phyloP scores from a whole-genome alignment of 139 green algal species.

The Raphidocelis subcapitata region DNA sequence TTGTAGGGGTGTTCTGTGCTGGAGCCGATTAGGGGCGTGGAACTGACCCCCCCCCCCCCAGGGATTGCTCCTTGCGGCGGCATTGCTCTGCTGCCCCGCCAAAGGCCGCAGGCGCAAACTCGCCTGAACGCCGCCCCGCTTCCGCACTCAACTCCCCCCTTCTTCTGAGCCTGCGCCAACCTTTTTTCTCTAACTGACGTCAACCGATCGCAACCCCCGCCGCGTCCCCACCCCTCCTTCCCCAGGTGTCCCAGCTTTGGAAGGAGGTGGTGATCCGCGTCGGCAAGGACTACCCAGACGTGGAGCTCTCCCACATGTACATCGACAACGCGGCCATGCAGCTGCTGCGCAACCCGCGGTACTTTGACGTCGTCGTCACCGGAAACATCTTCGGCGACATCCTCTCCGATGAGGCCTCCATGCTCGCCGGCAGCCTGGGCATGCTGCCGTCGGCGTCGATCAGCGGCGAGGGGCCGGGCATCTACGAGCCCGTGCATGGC shows the following conservation, averaged over 20 bases:
- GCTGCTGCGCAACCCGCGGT: conserved; percentile 89
- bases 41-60: too few relatives aligned
- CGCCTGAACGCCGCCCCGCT: too few relatives aligned
- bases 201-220: too few relatives aligned
- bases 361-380: conserved; percentile 98
- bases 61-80: too few relatives aligned
- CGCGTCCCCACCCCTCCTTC: not conserved
- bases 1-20: too few relatives aligned
- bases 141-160: too few relatives aligned
- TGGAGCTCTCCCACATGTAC: conserved; percentile 99
- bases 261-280: conserved; percentile 85
- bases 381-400: conserved; percentile 99
- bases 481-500: conserved; percentile 98
- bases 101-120: too few relatives aligned
- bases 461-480: conserved; percentile 77
- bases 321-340: conserved; percentile 99
- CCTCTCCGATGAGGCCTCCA: conserved; percentile 96
- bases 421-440: conserved; percentile 96
- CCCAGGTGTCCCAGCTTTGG: conserved; percentile 80
- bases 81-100: too few relatives aligned
- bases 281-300: conserved; percentile 88
- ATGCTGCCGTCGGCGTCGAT: conserved; percentile 98
- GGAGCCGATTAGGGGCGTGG: too few relatives aligned
- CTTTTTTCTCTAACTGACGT: too few relatives aligned
- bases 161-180: too few relatives aligned